Evolutionary conservation across 2,329 filamentous ascomycete species (phyloP).

Genomic region (Pezicula rhizophila): DNA sequence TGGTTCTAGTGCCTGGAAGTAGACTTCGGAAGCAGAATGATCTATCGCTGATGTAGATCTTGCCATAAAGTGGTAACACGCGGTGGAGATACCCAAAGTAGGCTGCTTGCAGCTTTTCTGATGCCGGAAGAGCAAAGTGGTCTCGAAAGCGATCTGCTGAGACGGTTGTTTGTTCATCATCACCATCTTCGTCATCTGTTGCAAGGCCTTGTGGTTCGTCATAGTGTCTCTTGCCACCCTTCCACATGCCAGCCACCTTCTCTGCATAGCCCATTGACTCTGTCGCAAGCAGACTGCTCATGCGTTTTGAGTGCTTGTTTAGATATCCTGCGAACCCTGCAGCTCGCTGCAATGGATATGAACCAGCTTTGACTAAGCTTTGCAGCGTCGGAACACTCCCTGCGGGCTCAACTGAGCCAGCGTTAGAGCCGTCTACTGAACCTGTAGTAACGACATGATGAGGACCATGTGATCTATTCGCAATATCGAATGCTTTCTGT

Average conservation of each 20-base stretch:
- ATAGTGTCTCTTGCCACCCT: conserved; percentile 85
- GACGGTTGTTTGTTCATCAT: conserved; percentile 57
- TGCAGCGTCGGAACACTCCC: conserved; percentile 47
- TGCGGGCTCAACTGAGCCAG: conserved; percentile 26
- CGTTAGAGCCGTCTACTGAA: conserved; percentile 15
- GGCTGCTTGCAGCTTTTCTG: conserved; percentile 78
- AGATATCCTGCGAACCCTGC: conserved; percentile 79
- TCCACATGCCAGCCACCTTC: conserved; percentile 96
- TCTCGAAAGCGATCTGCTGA: conserved; percentile 78
- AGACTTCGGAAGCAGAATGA: conserved; percentile 92
- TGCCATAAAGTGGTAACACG: conserved; percentile 87
- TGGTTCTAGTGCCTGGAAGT: conserved; percentile 82
- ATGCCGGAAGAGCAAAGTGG: conserved; percentile 82
- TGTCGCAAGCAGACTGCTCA: conserved; percentile 76
- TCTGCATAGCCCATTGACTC: conserved; percentile 96
- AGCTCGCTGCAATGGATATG: conserved; percentile 77
- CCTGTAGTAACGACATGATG: conserved; percentile 19
- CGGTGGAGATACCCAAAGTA: conserved; percentile 92
- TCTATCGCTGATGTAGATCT: conserved; percentile 86
- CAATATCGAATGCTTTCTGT: conserved; percentile 4
- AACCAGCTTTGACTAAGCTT: conserved; percentile 53
- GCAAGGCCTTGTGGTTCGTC: conserved; percentile 50
- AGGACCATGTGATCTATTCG: conserved; percentile 5
- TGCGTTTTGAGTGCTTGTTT: conserved; percentile 69
- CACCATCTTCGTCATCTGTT: conserved; percentile 49